Base-by-base conservation (phyloP, 1,284 basidiomycete species). In the Rhizoctonia solani region DNA sequence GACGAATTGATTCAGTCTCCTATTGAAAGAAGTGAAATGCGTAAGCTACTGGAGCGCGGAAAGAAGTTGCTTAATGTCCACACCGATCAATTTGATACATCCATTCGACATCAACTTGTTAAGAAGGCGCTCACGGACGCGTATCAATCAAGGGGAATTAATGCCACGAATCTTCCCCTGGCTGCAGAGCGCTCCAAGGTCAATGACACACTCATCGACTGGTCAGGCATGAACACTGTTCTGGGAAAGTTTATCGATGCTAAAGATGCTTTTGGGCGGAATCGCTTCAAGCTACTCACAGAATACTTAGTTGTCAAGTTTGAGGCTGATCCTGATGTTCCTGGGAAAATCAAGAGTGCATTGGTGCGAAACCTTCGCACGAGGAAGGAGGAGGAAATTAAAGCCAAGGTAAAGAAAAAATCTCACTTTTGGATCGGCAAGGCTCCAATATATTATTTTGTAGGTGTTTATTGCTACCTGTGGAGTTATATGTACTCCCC, bases 61-160 rank as follows among this genome's bases (percentile, higher is more conserved):
- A 58, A 68, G 27, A 44, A 50, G 41, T 39, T 68, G 23, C 47
- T 68, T 34, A 68, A 68, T 13, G 56, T 61, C 23, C 54, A 59
- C 30, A 37, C 39, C 2, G 52, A 59, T 27, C 47, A 59, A 19
- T 68, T 52, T 44, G 67, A 68, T 14, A 16, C 46, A 19, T 59
- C 55, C 13, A 19, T 68, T 32, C 44, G 67, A 11, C 55, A 68
- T 30, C 32, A 54, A 9, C 44, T 59, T 6, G 55, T 68, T 14
- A 68, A 68, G 34, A 52, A 61, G 16, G 34, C 56, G 2, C 56
- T 68, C 21, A 19, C 16, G 4, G 30, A 54, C 21, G 49, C 50
- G 21, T 54, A 39, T 39, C 25, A 13, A 25, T 25, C 54, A 14
- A 14, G 37, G 34, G 39, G 49, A 9, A 44, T 46, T 23, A 34